Conservation (phyloP, 257 asterid genomes). For the Nicotiana tabacum region DNA sequence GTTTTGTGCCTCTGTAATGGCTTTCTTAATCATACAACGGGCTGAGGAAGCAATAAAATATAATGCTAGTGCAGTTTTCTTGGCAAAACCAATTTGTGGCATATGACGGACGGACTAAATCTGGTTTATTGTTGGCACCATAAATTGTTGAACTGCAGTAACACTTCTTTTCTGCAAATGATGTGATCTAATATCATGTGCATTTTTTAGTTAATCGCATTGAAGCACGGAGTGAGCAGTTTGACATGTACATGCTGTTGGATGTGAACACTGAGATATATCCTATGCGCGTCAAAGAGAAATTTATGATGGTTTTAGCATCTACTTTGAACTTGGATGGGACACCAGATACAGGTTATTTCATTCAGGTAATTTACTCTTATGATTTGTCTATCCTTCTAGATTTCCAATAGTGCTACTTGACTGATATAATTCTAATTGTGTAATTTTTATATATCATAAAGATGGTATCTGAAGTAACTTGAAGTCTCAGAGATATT, state of each 20-base stretch:
- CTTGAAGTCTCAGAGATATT: neutral
- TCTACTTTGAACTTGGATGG: conserved; percentile 94
- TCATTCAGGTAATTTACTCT: conserved; percentile 49
- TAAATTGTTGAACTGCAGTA: neutral
- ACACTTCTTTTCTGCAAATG: neutral
- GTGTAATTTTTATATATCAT: no score
- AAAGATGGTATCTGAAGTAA: no score
- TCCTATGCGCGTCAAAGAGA: conserved; percentile 68
- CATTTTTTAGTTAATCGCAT: conserved; percentile 52
- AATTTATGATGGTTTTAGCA: conserved; percentile 83
- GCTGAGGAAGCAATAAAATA: neutral
- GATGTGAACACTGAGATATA: conserved; percentile 74
- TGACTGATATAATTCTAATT: conserved; percentile 2
- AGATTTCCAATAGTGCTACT: neutral
- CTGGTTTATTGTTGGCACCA: neutral
- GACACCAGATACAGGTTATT: conserved; percentile 83
- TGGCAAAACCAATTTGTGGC: neutral
- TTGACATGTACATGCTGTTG: conserved; percentile 74
- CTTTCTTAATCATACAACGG: neutral
- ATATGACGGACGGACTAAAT: neutral
- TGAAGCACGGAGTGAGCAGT: conserved; percentile 79
- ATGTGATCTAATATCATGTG: neutral
- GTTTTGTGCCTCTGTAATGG: neutral
- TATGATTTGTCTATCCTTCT: neutral
- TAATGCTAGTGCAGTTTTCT: neutral